Evolutionary conservation across 176 grass and related monocot genomes (phyloP).

Genomic region (Oryza officinalis): DNA sequence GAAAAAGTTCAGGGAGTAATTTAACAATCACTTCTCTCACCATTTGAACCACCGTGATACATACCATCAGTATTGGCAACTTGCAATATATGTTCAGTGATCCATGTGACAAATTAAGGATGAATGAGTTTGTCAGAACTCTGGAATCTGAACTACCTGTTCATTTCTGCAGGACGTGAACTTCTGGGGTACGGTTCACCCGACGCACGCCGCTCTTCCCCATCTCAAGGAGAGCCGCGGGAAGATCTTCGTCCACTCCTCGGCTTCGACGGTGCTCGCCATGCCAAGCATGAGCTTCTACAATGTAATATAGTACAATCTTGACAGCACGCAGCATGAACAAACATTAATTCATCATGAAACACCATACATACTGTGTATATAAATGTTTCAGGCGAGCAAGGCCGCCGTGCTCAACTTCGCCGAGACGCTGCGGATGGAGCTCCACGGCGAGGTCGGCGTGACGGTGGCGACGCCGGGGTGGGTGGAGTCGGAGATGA

Average conservation of each 20-base stretch:
- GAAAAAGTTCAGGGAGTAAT: no score
- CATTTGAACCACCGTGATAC: no score
- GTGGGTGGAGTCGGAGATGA: conserved; percentile 83
- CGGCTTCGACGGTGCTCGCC: conserved; percentile 37
- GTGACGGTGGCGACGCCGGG: conserved; percentile 64
- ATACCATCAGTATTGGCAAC: no score
- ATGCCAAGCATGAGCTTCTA: conserved; percentile 85
- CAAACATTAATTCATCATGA: no score
- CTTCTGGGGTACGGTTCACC: conserved; percentile 68
- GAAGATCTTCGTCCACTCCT: conserved; percentile 64
- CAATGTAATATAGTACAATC: conserved; percentile 40
- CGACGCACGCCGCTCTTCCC: conserved; percentile 41
- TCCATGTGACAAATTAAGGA: neutral
- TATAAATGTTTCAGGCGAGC: conserved; percentile 47
- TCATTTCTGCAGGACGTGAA: conserved; percentile 47
- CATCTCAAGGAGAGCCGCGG: conserved; percentile 60
- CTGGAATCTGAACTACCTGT: no score
- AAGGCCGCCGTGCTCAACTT: conserved; percentile 71
- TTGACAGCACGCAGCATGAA: no score
- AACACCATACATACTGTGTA: neutral
- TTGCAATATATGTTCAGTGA: neutral
- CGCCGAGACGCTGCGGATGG: conserved; percentile 67
- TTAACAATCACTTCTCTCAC: no score
- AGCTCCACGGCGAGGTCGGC: conserved; percentile 48
- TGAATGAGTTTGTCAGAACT: no score